Base-by-base conservation (phyloP, 169 alveolate species). In the Theileria parva region DNA sequence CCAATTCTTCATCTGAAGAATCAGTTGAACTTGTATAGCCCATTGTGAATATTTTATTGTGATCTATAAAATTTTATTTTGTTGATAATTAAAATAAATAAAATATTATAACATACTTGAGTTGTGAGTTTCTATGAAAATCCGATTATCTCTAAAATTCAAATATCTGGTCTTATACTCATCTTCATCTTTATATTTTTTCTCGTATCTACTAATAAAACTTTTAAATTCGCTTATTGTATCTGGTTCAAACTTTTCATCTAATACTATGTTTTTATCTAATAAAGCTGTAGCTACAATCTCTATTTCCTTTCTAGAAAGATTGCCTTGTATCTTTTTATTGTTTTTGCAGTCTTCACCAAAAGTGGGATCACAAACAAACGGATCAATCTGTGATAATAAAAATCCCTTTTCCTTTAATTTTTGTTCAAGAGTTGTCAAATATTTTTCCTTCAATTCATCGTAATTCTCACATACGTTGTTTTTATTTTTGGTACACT, bases 101-200 rank as follows among this genome's bases (percentile, higher is more conserved):
- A 21, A 17, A 57, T 57, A 25, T 25, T 25, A 65, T 25, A 25
- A 65, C 61, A 28, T 71, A 25, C 59, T 53, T n/a, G 57, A 53
- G 30, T 87, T 87, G 61, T 80, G 89, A n/a, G 21, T 50, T 32
- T 87, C 85, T 55, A 87, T 71, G 44, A 50, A 75, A 48, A 28
- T 53, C 34, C 64, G 53, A 39, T 74, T 81, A 23, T 53, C 60
- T 2, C 79, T 44, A 60, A 87, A 87, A 28, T 70, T 48, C 1
- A 23, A 12, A 44, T 78, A 87, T 63, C 76, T 81, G 15, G 61
- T 23, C 25, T 72, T 70, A 79, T 60, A 81, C 51, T 53, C 85
- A 2, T 81, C 74, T 25, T 8, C 21, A 57, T 57, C 13, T 25
- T 19, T 25, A 25, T 57, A 57, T 13, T 69, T 25, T 2, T 85